phyloP scores from a whole-genome alignment of 306 rosid genomes.

The Castanea crenata region DNA sequence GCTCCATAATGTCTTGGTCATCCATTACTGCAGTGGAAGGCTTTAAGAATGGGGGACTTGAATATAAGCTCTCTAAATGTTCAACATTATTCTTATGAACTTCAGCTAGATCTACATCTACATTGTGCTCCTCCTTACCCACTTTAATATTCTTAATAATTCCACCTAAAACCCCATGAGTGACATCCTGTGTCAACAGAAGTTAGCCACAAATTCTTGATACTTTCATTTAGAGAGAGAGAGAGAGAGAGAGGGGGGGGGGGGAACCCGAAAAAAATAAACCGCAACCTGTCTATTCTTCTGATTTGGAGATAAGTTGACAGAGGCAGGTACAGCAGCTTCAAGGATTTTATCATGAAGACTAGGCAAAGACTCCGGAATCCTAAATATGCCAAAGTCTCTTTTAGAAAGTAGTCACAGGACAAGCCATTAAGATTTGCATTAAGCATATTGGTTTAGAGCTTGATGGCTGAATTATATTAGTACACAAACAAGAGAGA shows the following conservation, averaged over 20 bases:
- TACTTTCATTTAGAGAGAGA: constrained; percentile 16
- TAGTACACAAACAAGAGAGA: constrained; percentile 5
- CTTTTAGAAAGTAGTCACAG: neutral
- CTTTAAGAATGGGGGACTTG: constrained; percentile 84
- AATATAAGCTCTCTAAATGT: constrained; percentile 61
- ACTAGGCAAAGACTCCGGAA: constrained; percentile 60
- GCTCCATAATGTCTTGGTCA: constrained; percentile 38
- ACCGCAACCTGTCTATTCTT: constrained; percentile 52
- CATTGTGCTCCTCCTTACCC: constrained; percentile 30
- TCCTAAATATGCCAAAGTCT: constrained; percentile 40
- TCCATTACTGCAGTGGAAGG: constrained; percentile 38
- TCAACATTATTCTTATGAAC: constrained; percentile 24
- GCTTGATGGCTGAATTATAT: constrained; percentile 13
- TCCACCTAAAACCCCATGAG: constrained; percentile 38
- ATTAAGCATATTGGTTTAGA: neutral
- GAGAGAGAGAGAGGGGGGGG: constrained; percentile 17
- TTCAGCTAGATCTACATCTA: constrained; percentile 25
- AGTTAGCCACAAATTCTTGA: constrained; percentile 20
- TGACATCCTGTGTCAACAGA: constrained; percentile 46
- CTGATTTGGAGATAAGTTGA: constrained; percentile 41
- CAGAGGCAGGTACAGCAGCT: constrained; percentile 53
- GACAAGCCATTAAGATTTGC: neutral
- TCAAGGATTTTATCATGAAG: constrained; percentile 78
- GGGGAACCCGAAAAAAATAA: constrained; percentile 28
- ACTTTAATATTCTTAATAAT: constrained; percentile 44